These are phyloP conservation scores for Solidago caesia DNA, from an alignment of 129 eudicot genomes.

Conservation along the genomic window DNA sequence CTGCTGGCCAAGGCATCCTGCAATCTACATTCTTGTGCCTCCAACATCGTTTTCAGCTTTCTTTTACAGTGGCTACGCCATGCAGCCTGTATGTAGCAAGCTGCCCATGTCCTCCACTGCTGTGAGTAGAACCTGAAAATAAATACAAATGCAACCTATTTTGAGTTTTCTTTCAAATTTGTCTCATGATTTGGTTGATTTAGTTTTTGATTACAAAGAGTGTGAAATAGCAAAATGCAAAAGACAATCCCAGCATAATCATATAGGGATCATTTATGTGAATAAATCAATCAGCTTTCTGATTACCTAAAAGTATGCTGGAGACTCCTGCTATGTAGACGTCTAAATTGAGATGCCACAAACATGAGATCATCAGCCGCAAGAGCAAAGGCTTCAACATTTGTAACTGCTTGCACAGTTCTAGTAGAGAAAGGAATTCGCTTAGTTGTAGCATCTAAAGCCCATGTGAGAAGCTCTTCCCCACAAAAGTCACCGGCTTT, in stretches of 20 bases:
- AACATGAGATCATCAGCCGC: conserved; percentile 55
- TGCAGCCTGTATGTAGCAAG: conserved; percentile 63
- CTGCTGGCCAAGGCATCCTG: conserved; percentile 39
- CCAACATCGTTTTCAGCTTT: conserved; percentile 36
- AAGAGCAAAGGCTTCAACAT: conserved; percentile 71
- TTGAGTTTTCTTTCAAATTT: background rate
- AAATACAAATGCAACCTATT: background rate
- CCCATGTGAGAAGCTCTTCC: conserved; percentile 88
- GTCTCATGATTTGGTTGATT: too few species aligned
- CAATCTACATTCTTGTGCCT: conserved; percentile 40
- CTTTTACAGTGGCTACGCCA: conserved; percentile 52
- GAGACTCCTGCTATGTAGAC: conserved; percentile 51
- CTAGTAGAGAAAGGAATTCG: conserved; percentile 57
- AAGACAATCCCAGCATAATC: too few species aligned
- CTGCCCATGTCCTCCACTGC: conserved; percentile 88
- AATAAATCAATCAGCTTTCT: background rate
- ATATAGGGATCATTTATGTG: too few species aligned
- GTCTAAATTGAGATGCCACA: conserved; percentile 62
- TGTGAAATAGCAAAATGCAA: too few species aligned
- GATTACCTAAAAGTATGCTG: conserved; percentile 59
- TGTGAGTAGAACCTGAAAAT: conserved; percentile 59
- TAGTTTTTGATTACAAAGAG: too few species aligned
- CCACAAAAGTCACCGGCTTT: conserved; percentile 73
- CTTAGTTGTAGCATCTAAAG: conserved; percentile 41
- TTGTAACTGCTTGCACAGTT: conserved; percentile 48